Percentiles rank a stretch among this genome's conserved stretches.
phyloP scores from a whole-genome alignment of 805 yeast genomes.

The Schwanniomyces polymorphus region DNA sequence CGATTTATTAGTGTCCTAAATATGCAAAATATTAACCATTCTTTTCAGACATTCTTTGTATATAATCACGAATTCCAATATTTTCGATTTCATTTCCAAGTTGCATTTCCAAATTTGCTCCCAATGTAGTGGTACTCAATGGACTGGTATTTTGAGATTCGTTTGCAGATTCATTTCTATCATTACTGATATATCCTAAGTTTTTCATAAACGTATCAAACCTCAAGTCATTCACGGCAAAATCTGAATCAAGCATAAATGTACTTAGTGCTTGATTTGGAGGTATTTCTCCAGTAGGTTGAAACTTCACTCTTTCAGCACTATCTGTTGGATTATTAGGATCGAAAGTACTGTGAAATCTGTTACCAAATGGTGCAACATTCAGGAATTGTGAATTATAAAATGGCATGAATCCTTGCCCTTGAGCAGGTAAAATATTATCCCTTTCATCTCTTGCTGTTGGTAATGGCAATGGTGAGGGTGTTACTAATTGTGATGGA shows the following conservation, averaged over 20 bases:
- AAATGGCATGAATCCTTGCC: background rate
- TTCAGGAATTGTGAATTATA: background rate
- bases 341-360: background rate
- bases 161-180: background rate
- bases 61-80: conserved; percentile 6
- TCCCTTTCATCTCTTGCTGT: background rate
- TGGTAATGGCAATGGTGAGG: background rate
- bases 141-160: background rate
- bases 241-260: conserved; percentile 2
- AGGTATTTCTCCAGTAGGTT: background rate
- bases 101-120: background rate
- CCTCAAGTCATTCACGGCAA: background rate
- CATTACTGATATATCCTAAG: conserved; percentile 2
- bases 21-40: conserved; percentile 1
- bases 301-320: background rate
- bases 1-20: background rate
- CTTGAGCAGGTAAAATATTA: background rate
- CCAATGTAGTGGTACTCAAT: background rate
- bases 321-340: background rate
- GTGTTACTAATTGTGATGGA: background rate
- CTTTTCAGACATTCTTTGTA: conserved; percentile 4
- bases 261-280: background rate
- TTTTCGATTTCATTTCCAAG: conserved; percentile 3
- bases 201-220: background rate
- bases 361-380: background rate